phyloP scores from a whole-genome alignment of 345 rosid genomes.

The Populus pruinosa region DNA sequence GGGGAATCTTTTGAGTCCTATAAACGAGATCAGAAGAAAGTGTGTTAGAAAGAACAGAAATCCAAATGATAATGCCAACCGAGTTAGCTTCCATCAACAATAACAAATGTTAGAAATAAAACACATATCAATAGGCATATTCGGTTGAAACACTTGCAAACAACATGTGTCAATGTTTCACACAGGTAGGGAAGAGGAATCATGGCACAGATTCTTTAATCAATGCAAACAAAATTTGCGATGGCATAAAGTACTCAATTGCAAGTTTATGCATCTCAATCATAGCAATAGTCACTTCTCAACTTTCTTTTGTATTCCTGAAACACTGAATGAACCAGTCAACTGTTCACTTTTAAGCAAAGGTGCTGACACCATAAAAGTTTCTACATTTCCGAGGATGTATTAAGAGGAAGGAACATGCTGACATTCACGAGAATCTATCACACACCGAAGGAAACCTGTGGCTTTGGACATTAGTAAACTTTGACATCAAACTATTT shows the following conservation, averaged over 20 bases:
- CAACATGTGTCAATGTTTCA: neutral
- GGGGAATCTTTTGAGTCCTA: slow-evolving; percentile 48
- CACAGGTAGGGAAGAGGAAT: neutral
- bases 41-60: neutral
- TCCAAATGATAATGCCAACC: neutral
- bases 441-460: no score
- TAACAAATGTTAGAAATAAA: neutral
- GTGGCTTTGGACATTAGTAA: no score
- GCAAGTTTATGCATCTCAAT: neutral
- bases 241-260: neutral
- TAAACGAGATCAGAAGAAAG: slow-evolving; percentile 5
- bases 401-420: no score
- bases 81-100: neutral
- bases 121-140: neutral
- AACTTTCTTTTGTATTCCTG: neutral
- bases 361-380: neutral
- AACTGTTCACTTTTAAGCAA: neutral
- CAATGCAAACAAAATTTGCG: neutral
- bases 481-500: neutral
- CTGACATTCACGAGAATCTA: no score
- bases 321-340: neutral
- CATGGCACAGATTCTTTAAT: neutral
- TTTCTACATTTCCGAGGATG: neutral
- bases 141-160: neutral
- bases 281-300: neutral